Evolutionary conservation across 2,329 filamentous ascomycete genomes (phyloP).

Genomic region (Fusarium sp.): DNA sequence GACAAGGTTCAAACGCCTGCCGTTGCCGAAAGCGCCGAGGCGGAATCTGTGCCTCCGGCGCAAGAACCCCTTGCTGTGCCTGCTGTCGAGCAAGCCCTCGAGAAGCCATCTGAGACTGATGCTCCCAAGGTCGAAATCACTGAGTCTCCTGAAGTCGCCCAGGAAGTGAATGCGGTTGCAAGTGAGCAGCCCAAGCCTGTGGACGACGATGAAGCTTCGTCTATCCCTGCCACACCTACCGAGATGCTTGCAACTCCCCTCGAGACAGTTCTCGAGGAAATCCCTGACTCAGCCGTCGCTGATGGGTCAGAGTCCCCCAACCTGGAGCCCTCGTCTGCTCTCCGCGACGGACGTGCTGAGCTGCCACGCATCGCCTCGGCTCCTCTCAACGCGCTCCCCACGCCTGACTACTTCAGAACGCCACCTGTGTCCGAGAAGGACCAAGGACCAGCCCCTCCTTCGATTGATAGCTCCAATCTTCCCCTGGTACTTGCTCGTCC

Average conservation of each 20-base stretch:
- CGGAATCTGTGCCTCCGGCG: background rate
- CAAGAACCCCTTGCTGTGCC: background rate
- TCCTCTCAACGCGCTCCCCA: slow-evolving; percentile 30
- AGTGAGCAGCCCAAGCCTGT: slow-evolving; percentile 11
- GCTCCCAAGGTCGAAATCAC: background rate
- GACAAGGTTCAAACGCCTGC: slow-evolving; percentile 3
- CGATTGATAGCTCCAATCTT: slow-evolving; percentile 29
- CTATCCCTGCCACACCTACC: slow-evolving; percentile 1
- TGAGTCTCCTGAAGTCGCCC: background rate
- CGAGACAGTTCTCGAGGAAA: slow-evolving; percentile 40
- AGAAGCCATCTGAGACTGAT: background rate
- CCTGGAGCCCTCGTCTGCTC: background rate
- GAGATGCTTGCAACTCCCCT: slow-evolving; percentile 28
- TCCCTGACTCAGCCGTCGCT: slow-evolving; percentile 18
- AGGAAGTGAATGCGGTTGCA: background rate
- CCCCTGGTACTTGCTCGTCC: slow-evolving; percentile 23
- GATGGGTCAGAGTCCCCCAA: slow-evolving; percentile 12
- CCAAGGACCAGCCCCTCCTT: slow-evolving; percentile 21
- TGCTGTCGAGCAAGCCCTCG: background rate
- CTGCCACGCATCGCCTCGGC: slow-evolving; percentile 31
- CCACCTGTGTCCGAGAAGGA: slow-evolving; percentile 22
- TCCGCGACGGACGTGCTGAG: slow-evolving; percentile 11
- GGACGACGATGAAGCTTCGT: slow-evolving; percentile 4
- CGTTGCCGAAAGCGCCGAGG: slow-evolving; percentile 16
- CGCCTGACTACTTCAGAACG: slow-evolving; percentile 24